Base-by-base conservation (phyloP, 768 basidiomycete genomes). In the Baorangia bicolor region DNA sequence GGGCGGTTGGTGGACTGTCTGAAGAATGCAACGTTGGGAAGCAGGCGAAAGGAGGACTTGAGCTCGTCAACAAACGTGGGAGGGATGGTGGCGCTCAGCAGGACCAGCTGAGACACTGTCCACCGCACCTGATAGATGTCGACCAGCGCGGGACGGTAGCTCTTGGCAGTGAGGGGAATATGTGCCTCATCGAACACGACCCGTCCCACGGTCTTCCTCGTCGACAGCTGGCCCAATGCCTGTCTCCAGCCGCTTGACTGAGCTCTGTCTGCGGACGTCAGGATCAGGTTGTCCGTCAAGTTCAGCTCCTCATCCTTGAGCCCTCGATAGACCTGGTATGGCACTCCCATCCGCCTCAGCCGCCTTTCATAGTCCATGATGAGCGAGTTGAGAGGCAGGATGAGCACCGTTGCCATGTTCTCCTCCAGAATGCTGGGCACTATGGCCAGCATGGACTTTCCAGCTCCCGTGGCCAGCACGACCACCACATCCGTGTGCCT, bases 111-210 rank as follows among this genome's bases (percentile, higher is more conserved):
- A 5, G 9, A 6, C 6, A 9, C 9, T 11, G 11, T 30, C 9
- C 2, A 30, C 1, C 30, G 3, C 3, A 30, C 30, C 3, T 30
- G 30, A 10, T 30, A 30, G 1, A 30, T 30, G 30, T 30, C 5
- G 9, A 10, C 30, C 8, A 30, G 10, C 1, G 1, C 3, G 9
- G 9, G 7, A 10, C 66, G 56, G 25, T 59, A 69, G 12, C 30
- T n/a, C 0, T 45, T 25, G 12, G 54, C 49, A 0, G 55, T 50
- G 5, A 62, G 3, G 0, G 59, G 57, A 8, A 64, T 54, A 11
- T 68, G 64, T 6, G 59, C 60, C 38, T 72, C 67, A n/a, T 72
- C 66, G 1, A 71, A 38, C 0, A 71, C 41, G 0, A 46, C 18
- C 0, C 61, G 53, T 0, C 51, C 35, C 0, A 72, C 47, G 0